Base-by-base conservation (phyloP, 164 flowering plant species). In the Berberis vulgaris region DNA sequence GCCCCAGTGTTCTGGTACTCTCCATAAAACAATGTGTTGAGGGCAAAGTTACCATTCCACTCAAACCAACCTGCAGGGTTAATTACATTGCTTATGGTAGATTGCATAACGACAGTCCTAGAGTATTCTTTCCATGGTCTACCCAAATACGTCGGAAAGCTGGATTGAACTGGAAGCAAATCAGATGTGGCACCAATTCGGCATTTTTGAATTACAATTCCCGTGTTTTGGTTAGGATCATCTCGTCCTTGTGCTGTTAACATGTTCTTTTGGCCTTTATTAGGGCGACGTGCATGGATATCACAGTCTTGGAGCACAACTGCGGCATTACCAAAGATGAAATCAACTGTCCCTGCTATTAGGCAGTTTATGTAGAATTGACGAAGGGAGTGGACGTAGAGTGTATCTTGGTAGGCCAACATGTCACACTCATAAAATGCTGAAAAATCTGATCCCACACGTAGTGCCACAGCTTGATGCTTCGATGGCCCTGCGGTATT, bases 381-480 rank as follows among this genome's bases (percentile, higher is more conserved):
- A 7, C 96, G 89, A 56, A 81, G 85, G 60, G 83, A 74, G 78
- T 91, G 94, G 40, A 81, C 91, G 67, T 89, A 89, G 60, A 89
- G 95, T 5, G 92, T 80, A 82, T 91, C 98, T 66, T 91, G 98
- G 76, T 84, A 89, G 1, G 87, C 98, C 0, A 84, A 45, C 9
- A 91, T 65, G 77, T 81, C 86, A 63, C 95, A 89, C 38, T 65
- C 63, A 81, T 91, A 87, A 76, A 91, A 89, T 9, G 91, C 97
- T 0, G 97, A 80, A 26, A 82, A 71, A 59, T 93, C 98, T 0
- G 94, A 68, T 0, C 92, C 88, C 1, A 83, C 88, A 0, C 97
- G 85, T 6, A 89, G 83, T 0, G 98, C 98, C 59, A 91, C 96
- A 0, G 96, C 96, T 66, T 91, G 98, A 79, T 83, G 86, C 76